phyloP scores from a whole-genome alignment of 139 green algal genomes.

The Picochlorum sp. region DNA sequence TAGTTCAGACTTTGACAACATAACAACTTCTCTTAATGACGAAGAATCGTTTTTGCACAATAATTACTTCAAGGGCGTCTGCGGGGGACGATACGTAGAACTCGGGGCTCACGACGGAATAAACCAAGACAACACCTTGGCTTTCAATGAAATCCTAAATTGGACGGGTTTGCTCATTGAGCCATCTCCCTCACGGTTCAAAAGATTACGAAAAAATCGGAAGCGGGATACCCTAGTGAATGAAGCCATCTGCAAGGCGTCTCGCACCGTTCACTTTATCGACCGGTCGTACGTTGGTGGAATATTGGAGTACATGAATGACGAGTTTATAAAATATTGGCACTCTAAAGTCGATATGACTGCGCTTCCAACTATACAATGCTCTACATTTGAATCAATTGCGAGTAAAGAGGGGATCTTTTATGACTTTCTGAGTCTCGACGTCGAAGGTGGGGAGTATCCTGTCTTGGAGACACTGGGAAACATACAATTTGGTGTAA shows the following conservation, averaged over 20 bases:
- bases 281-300: background rate
- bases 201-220: background rate
- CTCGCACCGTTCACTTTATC: background rate
- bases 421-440: background rate
- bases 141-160: background rate
- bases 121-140: background rate
- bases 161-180: background rate
- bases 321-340: background rate
- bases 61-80: background rate
- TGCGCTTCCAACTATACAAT: background rate
- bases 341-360: background rate
- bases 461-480: background rate
- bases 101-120: background rate
- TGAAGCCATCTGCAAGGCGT: background rate
- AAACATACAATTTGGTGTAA: background rate
- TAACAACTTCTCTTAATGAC: background rate
- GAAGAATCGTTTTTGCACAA: background rate
- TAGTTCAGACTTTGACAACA: slow-evolving; percentile 9
- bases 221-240: background rate
- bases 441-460: background rate
- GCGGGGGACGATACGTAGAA: background rate
- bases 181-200: background rate
- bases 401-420: background rate
- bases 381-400: background rate
- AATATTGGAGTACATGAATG: background rate